These are phyloP conservation scores for Lecanicillium sp. DNA, from an alignment of 2,329 filamentous ascomycete genomes.

Conservation along the genomic window DNA sequence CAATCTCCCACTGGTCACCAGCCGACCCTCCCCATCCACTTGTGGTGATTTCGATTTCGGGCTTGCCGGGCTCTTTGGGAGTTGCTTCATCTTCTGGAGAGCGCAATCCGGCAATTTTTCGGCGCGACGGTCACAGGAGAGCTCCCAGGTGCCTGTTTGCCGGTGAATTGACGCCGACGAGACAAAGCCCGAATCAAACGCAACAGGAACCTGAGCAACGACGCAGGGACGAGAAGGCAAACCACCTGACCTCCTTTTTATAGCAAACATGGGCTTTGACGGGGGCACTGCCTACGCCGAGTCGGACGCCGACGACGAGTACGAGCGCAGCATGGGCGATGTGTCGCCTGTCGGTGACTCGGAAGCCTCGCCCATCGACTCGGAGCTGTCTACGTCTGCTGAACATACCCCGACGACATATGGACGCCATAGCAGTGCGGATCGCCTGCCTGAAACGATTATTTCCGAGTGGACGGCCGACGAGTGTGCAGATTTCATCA, in stretches of 20 bases:
- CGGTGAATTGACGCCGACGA: too few species aligned
- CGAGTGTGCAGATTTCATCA: constrained; percentile 84
- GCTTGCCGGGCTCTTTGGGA: neutral
- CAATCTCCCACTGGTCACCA: too few species aligned
- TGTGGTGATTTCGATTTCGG: constrained; percentile 1
- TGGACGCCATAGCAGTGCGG: constrained; percentile 55
- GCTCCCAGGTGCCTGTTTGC: too few species aligned
- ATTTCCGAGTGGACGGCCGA: constrained; percentile 77
- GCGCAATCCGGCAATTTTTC: too few species aligned
- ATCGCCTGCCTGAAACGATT: constrained; percentile 63
- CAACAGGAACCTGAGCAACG: too few species aligned
- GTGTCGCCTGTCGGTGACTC: constrained; percentile 62
- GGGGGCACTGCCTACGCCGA: constrained; percentile 65
- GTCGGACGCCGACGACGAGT: constrained; percentile 76
- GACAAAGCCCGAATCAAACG: too few species aligned
- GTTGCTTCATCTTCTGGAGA: too few species aligned
- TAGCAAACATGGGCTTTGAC: constrained; percentile 57
- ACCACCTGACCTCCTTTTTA: too few species aligned
- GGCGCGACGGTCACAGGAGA: too few species aligned
- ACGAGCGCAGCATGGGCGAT: constrained; percentile 63
- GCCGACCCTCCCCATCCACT: neutral
- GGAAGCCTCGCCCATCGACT: constrained; percentile 62
- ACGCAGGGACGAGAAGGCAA: too few species aligned
- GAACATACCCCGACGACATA: constrained; percentile 78
- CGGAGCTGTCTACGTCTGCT: constrained; percentile 57